A percentile compares a stretch with the other conserved stretches of the same genome.
Conservation (phyloP, 2,329 filamentous ascomycete species). For the Colletotrichum gloeosporioides region DNA sequence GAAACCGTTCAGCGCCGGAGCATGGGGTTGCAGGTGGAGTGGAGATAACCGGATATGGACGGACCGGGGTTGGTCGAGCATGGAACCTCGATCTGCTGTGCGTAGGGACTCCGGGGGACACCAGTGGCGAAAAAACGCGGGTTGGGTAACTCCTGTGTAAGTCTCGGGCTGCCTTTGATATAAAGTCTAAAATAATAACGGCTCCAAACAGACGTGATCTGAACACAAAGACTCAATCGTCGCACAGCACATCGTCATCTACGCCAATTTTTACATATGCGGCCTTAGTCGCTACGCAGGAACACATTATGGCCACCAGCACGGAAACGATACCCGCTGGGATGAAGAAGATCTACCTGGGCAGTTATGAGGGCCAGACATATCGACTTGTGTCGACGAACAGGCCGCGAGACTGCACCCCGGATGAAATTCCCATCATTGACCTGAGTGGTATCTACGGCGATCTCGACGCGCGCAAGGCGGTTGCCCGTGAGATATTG, state of each 20-base stretch:
- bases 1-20: neutral
- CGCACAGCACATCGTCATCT: neutral
- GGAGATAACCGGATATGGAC: conserved; percentile 14
- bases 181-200: neutral
- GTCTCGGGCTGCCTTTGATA: neutral
- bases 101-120: neutral
- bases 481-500: conserved; percentile 41
- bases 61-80: neutral
- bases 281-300: neutral
- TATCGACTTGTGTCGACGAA: conserved; percentile 10
- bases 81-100: neutral
- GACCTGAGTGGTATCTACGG: conserved; percentile 43
- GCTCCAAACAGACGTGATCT: neutral
- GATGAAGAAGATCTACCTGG: conserved; percentile 5
- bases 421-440: conserved; percentile 51
- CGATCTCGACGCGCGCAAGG: conserved; percentile 37
- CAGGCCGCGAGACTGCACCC: conserved; percentile 42
- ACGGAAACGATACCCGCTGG: neutral
- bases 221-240: neutral
- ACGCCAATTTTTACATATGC: neutral
- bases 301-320: neutral
- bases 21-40: neutral
- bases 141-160: neutral
- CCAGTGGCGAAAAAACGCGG: neutral
- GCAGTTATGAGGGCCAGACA: conserved; percentile 12